Base-by-base conservation (phyloP, 2,329 filamentous ascomycete genomes). In the Calonectria naviculata region DNA sequence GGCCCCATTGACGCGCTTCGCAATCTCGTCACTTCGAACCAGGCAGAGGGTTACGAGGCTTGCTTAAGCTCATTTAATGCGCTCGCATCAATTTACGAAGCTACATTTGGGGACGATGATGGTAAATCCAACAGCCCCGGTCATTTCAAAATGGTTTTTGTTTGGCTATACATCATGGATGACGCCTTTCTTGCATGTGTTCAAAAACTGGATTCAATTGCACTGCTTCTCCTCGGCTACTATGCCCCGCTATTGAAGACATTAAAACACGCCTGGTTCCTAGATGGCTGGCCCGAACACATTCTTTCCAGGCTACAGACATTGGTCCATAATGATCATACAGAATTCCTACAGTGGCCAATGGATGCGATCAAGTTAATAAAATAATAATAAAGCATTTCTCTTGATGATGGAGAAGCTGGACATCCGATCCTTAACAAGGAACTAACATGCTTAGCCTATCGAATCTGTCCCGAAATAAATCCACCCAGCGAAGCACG, bases 171-270 rank as follows among this genome's bases (percentile, higher is more conserved):
- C 21, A 19, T 47, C 41, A 49, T 67, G 21, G 54, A 67, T 12
- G 65, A 67, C 26, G 42, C 31, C 5, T 67, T 67, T 19, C 5
- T 67, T 17, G 15, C 54, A 10, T 34, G 54, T 5, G 19, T 67
- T 15, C 52, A 61, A 41, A 28, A 21, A 28, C 15, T 29, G 3
- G 65, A 60, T 21, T 19, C 65, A 0, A 24, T 52, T 1, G 31
- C 41, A 5, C 26, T 67, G 15, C 29, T 67, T 42, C 34, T 67
- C 3, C 41, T 67, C 1, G 65, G 52, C 21, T 67, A 49, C 21
- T 67, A 76, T 26, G 72, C 74, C 12, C 75, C 76, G 13, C 58
- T 79, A 9, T 72, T 79, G 15, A 71, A 67, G 15, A 76, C 77
- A 7, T 64, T 77, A 62, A 74, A 54, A 54, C 60, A 64, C 26